phyloP scores from a whole-genome alignment of 139 green algal species.

The Haematococcus sp. region DNA sequence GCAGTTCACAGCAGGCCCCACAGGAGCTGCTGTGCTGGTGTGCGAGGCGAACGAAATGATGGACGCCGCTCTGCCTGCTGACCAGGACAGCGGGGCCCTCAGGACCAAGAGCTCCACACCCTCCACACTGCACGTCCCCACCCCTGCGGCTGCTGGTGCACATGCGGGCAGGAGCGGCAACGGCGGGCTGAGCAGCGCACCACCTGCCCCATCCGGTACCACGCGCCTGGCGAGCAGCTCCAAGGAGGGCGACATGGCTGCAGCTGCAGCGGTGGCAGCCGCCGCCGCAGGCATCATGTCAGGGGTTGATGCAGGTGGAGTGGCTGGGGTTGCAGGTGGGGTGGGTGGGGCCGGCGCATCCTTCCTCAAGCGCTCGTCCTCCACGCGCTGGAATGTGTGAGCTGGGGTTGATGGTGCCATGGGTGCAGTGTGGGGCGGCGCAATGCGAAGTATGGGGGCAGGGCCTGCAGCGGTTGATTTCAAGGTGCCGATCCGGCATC shows the following conservation, averaged over 20 bases:
- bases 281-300: no score
- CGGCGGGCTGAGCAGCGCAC: background rate
- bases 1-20: constrained; percentile 13
- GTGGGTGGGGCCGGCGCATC: background rate
- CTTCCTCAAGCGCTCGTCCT: background rate
- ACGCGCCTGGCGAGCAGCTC: no score
- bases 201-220: no score
- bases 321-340: no score
- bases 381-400: constrained; percentile 8
- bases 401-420: no score
- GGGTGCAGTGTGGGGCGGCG: no score
- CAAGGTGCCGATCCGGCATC: no score
- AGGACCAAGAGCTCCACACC: background rate
- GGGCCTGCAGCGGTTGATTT: no score
- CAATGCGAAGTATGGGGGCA: no score
- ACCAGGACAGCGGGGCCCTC: background rate
- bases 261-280: no score
- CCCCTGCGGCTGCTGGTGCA: background rate
- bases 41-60: constrained; percentile 9
- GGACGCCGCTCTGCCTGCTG: background rate
- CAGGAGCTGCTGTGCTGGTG: constrained; percentile 19
- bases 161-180: background rate
- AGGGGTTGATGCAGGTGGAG: no score
- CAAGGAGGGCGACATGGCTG: no score
- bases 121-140: background rate